These are phyloP conservation scores for Hortaea werneckii DNA, from an alignment of 2,329 filamentous ascomycete genomes.

Conservation along the genomic window DNA sequence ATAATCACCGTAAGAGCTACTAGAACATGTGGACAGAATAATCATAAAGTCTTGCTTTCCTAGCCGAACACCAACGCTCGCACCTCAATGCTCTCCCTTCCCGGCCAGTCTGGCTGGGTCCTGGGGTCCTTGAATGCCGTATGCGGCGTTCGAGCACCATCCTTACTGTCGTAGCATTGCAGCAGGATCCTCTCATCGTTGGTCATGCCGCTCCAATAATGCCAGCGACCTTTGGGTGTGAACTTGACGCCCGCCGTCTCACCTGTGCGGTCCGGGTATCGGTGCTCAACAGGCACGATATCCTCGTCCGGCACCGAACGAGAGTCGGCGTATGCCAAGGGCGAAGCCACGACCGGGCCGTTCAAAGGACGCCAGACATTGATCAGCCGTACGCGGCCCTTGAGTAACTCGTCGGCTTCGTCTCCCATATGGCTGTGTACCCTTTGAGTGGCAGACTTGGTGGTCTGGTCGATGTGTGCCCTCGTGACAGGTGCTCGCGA, in stretches of 20 bases:
- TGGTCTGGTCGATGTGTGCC: constrained; percentile 79
- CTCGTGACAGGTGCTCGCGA: constrained; percentile 58
- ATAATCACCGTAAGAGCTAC: background rate
- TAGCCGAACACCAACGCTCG: constrained; percentile 65
- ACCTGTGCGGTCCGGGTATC: constrained; percentile 60
- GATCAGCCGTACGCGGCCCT: constrained; percentile 67
- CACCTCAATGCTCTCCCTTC: constrained; percentile 82
- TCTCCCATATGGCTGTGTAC: constrained; percentile 57
- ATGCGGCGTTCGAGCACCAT: constrained; percentile 47
- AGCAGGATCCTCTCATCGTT: constrained; percentile 45
- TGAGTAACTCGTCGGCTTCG: constrained; percentile 57
- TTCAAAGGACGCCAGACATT: constrained; percentile 71
- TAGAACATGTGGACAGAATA: background rate
- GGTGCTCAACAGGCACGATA: constrained; percentile 61
- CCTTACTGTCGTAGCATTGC: constrained; percentile 37
- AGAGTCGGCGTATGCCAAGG: constrained; percentile 49
- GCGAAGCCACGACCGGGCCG: constrained; percentile 45
- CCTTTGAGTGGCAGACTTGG: constrained; percentile 53
- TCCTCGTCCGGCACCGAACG: constrained; percentile 49
- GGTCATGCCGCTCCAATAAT: constrained; percentile 71
- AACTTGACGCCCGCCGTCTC: constrained; percentile 62
- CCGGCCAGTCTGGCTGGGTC: constrained; percentile 52
- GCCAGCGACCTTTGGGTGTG: constrained; percentile 57
- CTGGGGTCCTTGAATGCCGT: constrained; percentile 70
- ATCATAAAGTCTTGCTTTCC: background rate